Percentiles rank a stretch among this genome's conserved stretches.
Evolutionary conservation across 2,329 filamentous ascomycete genomes (phyloP).

Genomic region (Arthrobotrys megalospora): DNA sequence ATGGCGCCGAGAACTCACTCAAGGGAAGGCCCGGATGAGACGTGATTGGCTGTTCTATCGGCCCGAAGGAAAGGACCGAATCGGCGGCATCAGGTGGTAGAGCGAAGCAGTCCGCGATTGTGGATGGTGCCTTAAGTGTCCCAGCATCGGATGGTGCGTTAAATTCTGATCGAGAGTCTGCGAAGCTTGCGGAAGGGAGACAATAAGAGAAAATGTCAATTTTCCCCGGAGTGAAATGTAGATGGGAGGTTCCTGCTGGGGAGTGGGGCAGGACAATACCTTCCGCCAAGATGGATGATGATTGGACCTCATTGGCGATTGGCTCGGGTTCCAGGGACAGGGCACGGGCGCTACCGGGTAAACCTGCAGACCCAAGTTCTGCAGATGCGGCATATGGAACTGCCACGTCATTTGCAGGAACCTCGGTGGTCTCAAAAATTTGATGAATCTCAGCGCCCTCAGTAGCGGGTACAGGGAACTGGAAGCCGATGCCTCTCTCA

Average conservation of each 20-base stretch:
- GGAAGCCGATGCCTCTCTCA: neutral
- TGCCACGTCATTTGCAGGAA: constrained; percentile 29
- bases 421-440: constrained; percentile 1
- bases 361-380: constrained; percentile 17
- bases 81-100: constrained; percentile 24
- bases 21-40: constrained; percentile 23
- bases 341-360: constrained; percentile 31
- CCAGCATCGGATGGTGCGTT: neutral
- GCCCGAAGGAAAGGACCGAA: constrained; percentile 12
- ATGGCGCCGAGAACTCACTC: constrained; percentile 30
- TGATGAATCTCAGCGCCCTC: neutral
- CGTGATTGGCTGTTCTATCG: neutral
- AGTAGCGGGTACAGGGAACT: neutral
- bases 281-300: constrained; percentile 9
- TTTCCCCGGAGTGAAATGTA: neutral
- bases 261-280: constrained; percentile 33
- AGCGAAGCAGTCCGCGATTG: constrained; percentile 13
- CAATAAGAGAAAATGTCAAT: constrained; percentile 5
- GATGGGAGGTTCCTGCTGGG: constrained; percentile 27
- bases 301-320: neutral
- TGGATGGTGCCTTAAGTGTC: neutral
- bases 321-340: constrained; percentile 17
- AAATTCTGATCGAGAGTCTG: constrained; percentile 9
- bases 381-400: constrained; percentile 29
- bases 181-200: constrained; percentile 34